Base-by-base conservation (phyloP, 495 filamentous ascomycete genomes). In the Aspergillus carlsbadensis region DNA sequence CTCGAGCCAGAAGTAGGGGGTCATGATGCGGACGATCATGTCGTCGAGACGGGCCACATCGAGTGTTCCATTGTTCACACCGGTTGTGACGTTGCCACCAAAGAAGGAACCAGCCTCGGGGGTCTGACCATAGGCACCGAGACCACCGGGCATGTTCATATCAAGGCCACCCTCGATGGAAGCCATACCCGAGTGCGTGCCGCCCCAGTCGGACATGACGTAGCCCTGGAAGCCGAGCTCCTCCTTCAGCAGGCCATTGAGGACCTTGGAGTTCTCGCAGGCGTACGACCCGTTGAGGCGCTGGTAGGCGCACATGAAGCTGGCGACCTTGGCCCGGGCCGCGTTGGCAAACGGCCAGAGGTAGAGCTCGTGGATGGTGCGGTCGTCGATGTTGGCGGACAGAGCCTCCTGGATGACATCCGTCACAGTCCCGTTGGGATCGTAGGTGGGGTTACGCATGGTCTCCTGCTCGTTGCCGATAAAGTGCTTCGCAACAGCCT, bases 391-490 rank as follows among this genome's bases (percentile, higher is more conserved):
- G 42, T 87, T 86, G 3, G 82, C 78, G 2, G 84, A 87, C 10
- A 68, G 61, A 2, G 65, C 52, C 34, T 43, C 15, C 6, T 44
- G 24, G 61, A 57, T 85, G 84, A 40, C 81, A 14, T 35, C 34
- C 6, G 31, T 35, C 7, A 49, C 4, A 1, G 46, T 35, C n/a
- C 31, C 46, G 34, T 20, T 49, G 33, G 5, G 1, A 13, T 49
- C 18, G 18, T 36, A 49, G 31, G 31, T 49, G 17, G 46, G 46
- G 36, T 65, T 84, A 1, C 88, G 78, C 56, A 85, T 89, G 56
- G 88, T 87, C 67, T 96, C 90, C 68, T 96, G 90, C 65, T 96
- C 90, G 55, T 93, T 92, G 17, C 74, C 80, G 36, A 93, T 71
- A 52, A 78, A 87, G 67, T 95, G 90, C 21, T 49, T 49, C 2